Evolutionary conservation across 2,329 filamentous ascomycete genomes (phyloP).

Genomic region (Fusarium irregulare): DNA sequence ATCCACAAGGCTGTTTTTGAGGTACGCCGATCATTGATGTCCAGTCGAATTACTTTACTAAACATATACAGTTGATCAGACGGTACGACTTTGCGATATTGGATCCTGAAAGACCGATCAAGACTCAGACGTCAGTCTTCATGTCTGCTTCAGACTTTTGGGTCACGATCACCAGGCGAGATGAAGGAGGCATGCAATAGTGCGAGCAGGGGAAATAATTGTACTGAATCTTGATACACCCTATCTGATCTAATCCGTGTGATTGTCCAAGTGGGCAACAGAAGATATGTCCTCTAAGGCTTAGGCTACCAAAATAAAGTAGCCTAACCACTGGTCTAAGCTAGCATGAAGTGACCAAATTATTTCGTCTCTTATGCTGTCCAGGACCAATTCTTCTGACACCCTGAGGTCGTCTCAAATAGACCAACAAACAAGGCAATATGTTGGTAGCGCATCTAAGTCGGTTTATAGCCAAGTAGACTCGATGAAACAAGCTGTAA

Average conservation of each 20-base stretch:
- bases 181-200: neutral
- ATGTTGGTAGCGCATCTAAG: neutral
- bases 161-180: constrained; percentile 47
- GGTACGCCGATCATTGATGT: constrained; percentile 46
- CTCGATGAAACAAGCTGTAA: neutral
- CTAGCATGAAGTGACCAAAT: too few relatives aligned
- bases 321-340: too few relatives aligned
- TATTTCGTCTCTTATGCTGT: too few relatives aligned
- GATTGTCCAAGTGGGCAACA: too few relatives aligned
- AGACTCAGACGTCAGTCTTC: constrained; percentile 50
- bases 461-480: neutral
- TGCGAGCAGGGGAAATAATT: neutral
- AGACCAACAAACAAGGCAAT: neutral
- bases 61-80: constrained; percentile 44
- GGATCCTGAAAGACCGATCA: constrained; percentile 51
- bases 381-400: too few relatives aligned
- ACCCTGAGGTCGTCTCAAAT: neutral
- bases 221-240: neutral
- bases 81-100: constrained; percentile 51
- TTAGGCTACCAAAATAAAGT: too few relatives aligned
- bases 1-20: constrained; percentile 61
- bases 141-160: constrained; percentile 52
- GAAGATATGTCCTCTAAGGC: too few relatives aligned
- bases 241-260: neutral
- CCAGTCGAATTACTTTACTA: neutral